phyloP scores from a whole-genome alignment of 345 rosid species.

The Sonneratia alba region DNA sequence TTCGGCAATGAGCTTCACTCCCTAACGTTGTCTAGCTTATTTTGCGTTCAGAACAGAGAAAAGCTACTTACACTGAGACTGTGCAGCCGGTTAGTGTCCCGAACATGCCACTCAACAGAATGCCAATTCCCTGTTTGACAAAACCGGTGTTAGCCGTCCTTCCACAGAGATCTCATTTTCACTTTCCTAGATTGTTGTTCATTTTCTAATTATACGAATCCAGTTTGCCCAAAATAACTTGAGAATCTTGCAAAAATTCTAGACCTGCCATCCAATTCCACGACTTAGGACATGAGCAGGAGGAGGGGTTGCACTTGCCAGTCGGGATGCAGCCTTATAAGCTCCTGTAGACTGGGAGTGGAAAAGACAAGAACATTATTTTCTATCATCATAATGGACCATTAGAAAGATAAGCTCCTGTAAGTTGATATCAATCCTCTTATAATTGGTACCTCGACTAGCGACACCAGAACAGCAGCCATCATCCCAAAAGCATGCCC shows the following conservation, averaged over 20 bases:
- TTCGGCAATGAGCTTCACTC: background rate
- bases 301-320: constrained; percentile 99
- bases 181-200: background rate
- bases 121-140: constrained; percentile 56
- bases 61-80: constrained; percentile 69
- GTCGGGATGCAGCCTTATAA: constrained; percentile 89
- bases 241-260: background rate
- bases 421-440: background rate
- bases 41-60: background rate
- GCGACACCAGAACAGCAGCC: constrained; percentile 90
- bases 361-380: background rate
- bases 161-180: background rate
- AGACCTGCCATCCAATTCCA: constrained; percentile 90
- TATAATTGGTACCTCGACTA: constrained; percentile 59
- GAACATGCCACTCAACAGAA: constrained; percentile 72
- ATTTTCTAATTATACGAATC: background rate
- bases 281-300: constrained; percentile 99
- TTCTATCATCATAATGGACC: background rate
- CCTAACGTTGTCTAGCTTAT: too few relatives aligned
- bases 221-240: background rate
- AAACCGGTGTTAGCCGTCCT: background rate
- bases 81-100: constrained; percentile 79
- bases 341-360: constrained; percentile 75
- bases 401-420: background rate
- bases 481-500: constrained; percentile 98